A percentile compares a stretch with the other conserved stretches of the same genome.
These are phyloP conservation scores for Starmerella floris DNA, from an alignment of 805 yeast species.

Conservation along the genomic window DNA sequence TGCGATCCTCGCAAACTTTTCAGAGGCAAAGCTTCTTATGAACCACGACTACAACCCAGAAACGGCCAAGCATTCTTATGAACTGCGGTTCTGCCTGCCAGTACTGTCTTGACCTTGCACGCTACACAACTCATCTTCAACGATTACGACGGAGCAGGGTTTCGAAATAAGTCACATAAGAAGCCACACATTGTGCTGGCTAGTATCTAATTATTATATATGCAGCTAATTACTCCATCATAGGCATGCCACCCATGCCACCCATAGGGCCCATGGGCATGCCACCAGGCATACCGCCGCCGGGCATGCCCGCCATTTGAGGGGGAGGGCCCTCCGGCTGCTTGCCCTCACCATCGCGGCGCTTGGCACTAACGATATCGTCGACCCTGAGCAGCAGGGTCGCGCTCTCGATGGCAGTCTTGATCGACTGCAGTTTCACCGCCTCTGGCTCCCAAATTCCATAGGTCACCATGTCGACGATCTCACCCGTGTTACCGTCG, in stretches of 20 bases:
- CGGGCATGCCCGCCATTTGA: conserved; percentile 20
- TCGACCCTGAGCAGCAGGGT: conserved; percentile 89
- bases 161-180: too few relatives aligned
- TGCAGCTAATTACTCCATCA: too few relatives aligned
- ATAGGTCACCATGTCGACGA: conserved; percentile 88
- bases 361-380: conserved; percentile 92
- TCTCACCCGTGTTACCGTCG: conserved; percentile 87
- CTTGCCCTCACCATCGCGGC: conserved; percentile 32
- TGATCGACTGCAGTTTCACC: conserved; percentile 88
- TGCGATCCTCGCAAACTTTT: too few relatives aligned
- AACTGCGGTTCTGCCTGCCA: too few relatives aligned
- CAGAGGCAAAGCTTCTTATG: too few relatives aligned
- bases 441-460: conserved; percentile 99
- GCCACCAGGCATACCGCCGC: conserved; percentile 19
- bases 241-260: conserved; percentile 11
- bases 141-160: too few relatives aligned
- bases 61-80: too few relatives aligned
- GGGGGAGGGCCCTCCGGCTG: conserved; percentile 18
- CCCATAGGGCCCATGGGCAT: conserved; percentile 14
- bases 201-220: too few relatives aligned
- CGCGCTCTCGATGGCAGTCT: conserved; percentile 97
- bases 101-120: too few relatives aligned
- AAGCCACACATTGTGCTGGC: too few relatives aligned
- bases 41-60: too few relatives aligned
- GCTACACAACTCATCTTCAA: too few relatives aligned